Base-by-base conservation (phyloP, 2,329 filamentous ascomycete genomes). In the Beauveria varroae region DNA sequence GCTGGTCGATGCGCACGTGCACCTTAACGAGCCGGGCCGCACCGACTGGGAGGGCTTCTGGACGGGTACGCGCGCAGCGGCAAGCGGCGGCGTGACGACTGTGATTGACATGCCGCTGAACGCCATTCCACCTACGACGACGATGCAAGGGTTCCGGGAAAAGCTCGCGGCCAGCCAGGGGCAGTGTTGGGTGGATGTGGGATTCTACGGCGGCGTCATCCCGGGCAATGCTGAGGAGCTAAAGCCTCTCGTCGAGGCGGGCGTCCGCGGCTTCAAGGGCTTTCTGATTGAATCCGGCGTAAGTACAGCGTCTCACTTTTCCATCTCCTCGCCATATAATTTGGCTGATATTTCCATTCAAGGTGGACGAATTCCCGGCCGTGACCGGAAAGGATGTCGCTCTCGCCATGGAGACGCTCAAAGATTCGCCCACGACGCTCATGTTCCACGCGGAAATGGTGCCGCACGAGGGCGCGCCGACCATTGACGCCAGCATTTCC, bases 401-500 rank as follows among this genome's bases (percentile, higher is more conserved):
- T 1, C 82, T 89, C 44, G 93, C 90, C 49, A 93, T 99, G 84
- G 79, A 80, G 34, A 90, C 88, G 52, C 83, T 99, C 64, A 89
- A 90, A 63, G 86, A 91, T 67, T 83, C 87, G 59, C 83, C 91
- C 20, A 98, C 95, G 2, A 96, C 92, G 0, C 86, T 98, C 68
- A 98, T 99, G 93, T 99, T 99, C 78, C 95, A 99, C 72, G 95
- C 95, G 61, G 95, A 99, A 75, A 98, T 97, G 92, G 87, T 96
- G 14, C 92, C 93, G n/a, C 90, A 91, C 20, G 89, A 93, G 66
- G 77, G 89, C 55, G 85, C 86, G 66, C 92, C 90, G 0, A 89
- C 93, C 2, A 89, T 90, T 58, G 91, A 95, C 72, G 85, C 86
- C 28, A 86, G 90, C 4, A 80, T 82, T 30, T 91, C 91, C 18